Evolutionary conservation across 1,284 basidiomycete genomes (phyloP).

Genomic region (Inonotus obliquus): DNA sequence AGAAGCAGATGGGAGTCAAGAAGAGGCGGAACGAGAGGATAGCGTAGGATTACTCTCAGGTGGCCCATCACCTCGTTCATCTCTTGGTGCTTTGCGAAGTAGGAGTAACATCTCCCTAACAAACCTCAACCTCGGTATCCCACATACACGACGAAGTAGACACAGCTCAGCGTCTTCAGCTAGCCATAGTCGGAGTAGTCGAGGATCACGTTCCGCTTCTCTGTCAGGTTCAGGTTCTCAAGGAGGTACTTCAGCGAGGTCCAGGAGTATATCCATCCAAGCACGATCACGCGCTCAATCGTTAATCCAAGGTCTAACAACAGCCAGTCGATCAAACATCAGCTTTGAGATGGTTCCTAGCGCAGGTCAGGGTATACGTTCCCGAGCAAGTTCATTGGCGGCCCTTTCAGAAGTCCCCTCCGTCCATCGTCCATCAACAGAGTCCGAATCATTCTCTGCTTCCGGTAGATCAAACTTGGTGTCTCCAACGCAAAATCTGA

Average conservation of each 20-base stretch:
- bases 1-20: constrained; percentile 48
- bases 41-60: constrained; percentile 57
- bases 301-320: constrained; percentile 14
- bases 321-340: constrained; percentile 8
- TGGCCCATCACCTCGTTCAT: constrained; percentile 51
- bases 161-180: constrained; percentile 16
- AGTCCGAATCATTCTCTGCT: constrained; percentile 1
- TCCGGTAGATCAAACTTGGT: background rate
- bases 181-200: background rate
- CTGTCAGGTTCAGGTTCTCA: constrained; percentile 6
- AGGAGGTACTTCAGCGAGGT: background rate
- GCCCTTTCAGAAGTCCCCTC: constrained; percentile 5
- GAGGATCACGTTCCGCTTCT: background rate
- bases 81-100: constrained; percentile 44
- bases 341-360: constrained; percentile 4
- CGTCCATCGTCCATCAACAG: constrained; percentile 4
- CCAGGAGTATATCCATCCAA: constrained; percentile 4
- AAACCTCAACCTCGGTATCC: constrained; percentile 13
- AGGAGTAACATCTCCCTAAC: constrained; percentile 22
- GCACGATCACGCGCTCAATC: constrained; percentile 17
- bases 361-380: background rate
- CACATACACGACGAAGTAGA: constrained; percentile 6
- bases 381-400: constrained; percentile 9
- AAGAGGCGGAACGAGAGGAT: constrained; percentile 65
- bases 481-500: background rate